Conservation (phyloP, 352 stramenopile species). For the Pythium aphanidermatum region DNA sequence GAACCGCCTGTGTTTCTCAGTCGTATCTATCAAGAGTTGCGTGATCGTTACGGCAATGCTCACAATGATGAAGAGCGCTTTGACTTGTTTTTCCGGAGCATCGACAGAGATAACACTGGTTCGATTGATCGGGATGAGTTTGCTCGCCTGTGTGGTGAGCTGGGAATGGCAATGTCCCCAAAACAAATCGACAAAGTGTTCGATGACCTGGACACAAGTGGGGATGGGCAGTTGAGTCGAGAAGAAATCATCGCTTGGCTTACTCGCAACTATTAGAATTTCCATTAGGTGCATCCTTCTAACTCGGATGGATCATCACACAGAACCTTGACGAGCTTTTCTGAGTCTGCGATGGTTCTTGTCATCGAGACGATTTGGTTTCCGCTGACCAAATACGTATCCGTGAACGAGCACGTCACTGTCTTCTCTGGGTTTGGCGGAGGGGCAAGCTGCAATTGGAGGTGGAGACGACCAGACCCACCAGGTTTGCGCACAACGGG, state of each 20-base stretch:
- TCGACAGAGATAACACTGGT: constrained; percentile 49
- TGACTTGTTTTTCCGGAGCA: constrained; percentile 58
- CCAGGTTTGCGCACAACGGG: background rate
- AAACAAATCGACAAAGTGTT: constrained; percentile 56
- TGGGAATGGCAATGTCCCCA: constrained; percentile 54
- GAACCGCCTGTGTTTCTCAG: constrained; percentile 47
- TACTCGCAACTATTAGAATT: constrained; percentile 26
- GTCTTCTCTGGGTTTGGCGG: constrained; percentile 10
- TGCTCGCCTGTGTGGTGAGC: constrained; percentile 51
- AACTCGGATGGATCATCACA: constrained; percentile 33
- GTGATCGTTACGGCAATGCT: constrained; percentile 36
- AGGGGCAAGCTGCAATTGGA: constrained; percentile 15
- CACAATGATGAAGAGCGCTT: constrained; percentile 55
- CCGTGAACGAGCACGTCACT: constrained; percentile 64
- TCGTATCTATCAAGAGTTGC: constrained; percentile 49
- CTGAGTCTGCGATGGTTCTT: constrained; percentile 71
- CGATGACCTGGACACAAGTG: constrained; percentile 50
- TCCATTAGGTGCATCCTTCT: background rate
- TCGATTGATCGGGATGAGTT: constrained; percentile 65
- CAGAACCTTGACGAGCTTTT: constrained; percentile 69
- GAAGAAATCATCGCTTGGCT: constrained; percentile 57
- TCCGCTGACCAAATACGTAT: constrained; percentile 69
- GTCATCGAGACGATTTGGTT: constrained; percentile 73
- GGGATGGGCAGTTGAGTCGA: constrained; percentile 53
- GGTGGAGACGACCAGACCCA: constrained; percentile 12